Evolutionary conservation across 352 stramenopile species (phyloP).

Genomic region (Phytophthora sojae): DNA sequence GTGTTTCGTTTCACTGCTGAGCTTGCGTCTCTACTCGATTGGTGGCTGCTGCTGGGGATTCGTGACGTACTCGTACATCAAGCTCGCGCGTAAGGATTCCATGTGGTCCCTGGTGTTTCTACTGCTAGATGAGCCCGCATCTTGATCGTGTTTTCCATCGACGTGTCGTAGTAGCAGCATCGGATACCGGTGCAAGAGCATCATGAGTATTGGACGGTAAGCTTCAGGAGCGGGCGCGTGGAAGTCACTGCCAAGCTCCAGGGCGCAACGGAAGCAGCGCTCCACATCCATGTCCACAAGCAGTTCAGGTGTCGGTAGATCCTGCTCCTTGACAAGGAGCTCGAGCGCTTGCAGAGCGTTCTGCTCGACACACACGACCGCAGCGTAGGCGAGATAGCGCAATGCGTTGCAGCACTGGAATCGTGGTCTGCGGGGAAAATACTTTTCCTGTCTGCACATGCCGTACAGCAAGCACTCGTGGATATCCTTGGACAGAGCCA

Average conservation of each 20-base stretch:
- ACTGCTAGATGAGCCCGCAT: slow-evolving; percentile 4
- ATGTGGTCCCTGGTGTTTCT: slow-evolving; percentile 21
- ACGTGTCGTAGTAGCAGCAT: slow-evolving; percentile 35
- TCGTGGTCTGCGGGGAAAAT: slow-evolving; percentile 34
- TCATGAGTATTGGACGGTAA: slow-evolving; percentile 51
- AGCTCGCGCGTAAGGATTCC: slow-evolving; percentile 50
- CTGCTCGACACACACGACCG: slow-evolving; percentile 52
- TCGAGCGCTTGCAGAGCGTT: slow-evolving; percentile 44
- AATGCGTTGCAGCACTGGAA: slow-evolving; percentile 49
- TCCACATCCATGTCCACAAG: slow-evolving; percentile 50
- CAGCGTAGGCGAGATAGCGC: slow-evolving; percentile 52
- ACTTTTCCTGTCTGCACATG: slow-evolving; percentile 41
- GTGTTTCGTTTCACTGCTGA: slow-evolving; percentile 3
- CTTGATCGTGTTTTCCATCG: slow-evolving; percentile 14
- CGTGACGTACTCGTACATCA: slow-evolving; percentile 63
- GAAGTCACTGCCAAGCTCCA: slow-evolving; percentile 44
- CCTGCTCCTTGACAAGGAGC: slow-evolving; percentile 33
- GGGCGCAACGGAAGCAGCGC: slow-evolving; percentile 44
- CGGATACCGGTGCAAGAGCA: slow-evolving; percentile 42
- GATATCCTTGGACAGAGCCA: slow-evolving; percentile 15
- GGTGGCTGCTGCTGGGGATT: slow-evolving; percentile 31
- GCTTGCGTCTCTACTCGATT: slow-evolving; percentile 1
- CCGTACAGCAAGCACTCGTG: slow-evolving; percentile 37
- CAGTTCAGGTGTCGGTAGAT: slow-evolving; percentile 13
- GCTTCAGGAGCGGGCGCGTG: slow-evolving; percentile 35